These are phyloP conservation scores for Malus orientalis DNA, from an alignment of 306 rosid genomes.

Conservation along the genomic window DNA sequence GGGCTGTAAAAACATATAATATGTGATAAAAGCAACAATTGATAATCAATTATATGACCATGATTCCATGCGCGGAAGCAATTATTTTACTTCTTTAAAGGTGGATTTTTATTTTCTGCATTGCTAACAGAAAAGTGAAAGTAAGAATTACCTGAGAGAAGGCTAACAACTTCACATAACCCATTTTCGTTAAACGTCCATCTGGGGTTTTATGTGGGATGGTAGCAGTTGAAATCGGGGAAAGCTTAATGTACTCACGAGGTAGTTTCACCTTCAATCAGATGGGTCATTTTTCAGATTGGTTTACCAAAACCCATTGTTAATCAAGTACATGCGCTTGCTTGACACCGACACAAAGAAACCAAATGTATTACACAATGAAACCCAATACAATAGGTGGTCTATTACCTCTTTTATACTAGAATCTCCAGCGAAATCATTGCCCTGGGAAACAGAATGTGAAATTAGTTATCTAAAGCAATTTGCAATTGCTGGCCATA, in stretches of 20 bases:
- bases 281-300: slow-evolving; percentile 6
- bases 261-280: slow-evolving; percentile 71
- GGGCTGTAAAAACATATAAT: not conserved
- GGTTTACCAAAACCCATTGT: not conserved
- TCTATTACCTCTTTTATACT: slow-evolving; percentile 58
- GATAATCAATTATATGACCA: not conserved
- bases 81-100: not conserved
- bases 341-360: slow-evolving; percentile 3
- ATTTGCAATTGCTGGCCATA: not conserved
- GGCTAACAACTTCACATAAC: slow-evolving; percentile 73
- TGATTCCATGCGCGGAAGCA: not conserved
- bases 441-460: slow-evolving; percentile 43
- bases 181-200: slow-evolving; percentile 69
- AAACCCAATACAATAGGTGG: not conserved
- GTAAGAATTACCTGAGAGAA: slow-evolving; percentile 69
- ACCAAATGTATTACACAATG: not conserved
- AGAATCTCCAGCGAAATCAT: slow-evolving; percentile 26
- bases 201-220: slow-evolving; percentile 67
- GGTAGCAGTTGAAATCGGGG: slow-evolving; percentile 77
- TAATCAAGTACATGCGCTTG: not conserved
- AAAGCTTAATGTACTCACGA: slow-evolving; percentile 74
- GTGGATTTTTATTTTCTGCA: no score
- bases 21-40: not conserved
- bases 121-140: not conserved
- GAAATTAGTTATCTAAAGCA: slow-evolving; percentile 19